Percentiles rank a stretch among this genome's conserved stretches.
Evolutionary conservation across 108 stramenopile genomes (phyloP).

Genomic region (Pinguiococcus pyrenoidosus): DNA sequence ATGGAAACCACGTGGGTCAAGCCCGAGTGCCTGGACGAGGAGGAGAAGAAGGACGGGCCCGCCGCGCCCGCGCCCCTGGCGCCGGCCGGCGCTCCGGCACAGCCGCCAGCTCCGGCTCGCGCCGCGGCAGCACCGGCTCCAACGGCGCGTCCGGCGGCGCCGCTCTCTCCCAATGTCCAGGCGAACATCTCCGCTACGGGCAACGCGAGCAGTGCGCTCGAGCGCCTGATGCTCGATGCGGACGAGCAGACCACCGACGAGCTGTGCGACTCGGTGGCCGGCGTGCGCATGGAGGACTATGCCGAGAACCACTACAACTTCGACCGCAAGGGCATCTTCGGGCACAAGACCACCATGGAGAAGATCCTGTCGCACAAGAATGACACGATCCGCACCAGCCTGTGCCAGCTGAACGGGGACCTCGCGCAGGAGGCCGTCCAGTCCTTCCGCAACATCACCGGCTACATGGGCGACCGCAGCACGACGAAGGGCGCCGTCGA

Average conservation of each 20-base stretch:
- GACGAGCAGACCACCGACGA: too few relatives aligned
- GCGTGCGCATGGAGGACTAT: constrained; percentile 8
- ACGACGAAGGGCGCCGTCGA: constrained; percentile 6
- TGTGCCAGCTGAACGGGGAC: constrained; percentile 11
- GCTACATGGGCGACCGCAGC: constrained; percentile 32
- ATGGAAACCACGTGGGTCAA: constrained; percentile 79
- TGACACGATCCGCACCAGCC: constrained; percentile 15
- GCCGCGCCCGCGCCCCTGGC: too few relatives aligned
- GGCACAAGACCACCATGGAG: constrained; percentile 6
- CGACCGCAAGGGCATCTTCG: constrained; percentile 26
- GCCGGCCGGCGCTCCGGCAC: too few relatives aligned
- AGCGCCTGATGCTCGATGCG: too few relatives aligned
- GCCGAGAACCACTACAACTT: constrained; percentile 24
- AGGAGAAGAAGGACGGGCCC: not conserved
- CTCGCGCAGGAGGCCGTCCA: constrained; percentile 12
- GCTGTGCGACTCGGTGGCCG: too few relatives aligned
- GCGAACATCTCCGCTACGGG: too few relatives aligned
- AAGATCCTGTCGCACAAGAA: constrained; percentile 22
- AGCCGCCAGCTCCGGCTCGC: too few relatives aligned
- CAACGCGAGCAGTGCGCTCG: too few relatives aligned
- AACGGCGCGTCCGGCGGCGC: too few relatives aligned
- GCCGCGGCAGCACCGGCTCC: too few relatives aligned
- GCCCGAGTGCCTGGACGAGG: constrained; percentile 2
- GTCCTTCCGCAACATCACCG: constrained; percentile 20
- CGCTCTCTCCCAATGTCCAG: too few relatives aligned